phyloP scores from a whole-genome alignment of 441 rosid species.

The Monsonia emarginata region DNA sequence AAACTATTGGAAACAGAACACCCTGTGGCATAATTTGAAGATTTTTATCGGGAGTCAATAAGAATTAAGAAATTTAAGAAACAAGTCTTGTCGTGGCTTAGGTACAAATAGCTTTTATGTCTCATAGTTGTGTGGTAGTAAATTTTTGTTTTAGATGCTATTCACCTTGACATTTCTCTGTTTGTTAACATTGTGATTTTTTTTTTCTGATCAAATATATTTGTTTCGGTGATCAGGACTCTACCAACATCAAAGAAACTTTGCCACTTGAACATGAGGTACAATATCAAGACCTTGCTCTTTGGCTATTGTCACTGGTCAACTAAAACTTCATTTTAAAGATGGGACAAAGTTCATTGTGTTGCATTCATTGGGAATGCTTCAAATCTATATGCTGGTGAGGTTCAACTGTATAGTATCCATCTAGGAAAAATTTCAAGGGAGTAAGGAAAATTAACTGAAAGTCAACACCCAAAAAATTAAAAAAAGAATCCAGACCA shows the following conservation, averaged over 20 bases:
- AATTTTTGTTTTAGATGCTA: background rate
- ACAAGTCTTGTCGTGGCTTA: background rate
- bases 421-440: background rate
- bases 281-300: background rate
- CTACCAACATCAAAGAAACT: background rate
- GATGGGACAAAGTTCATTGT: background rate
- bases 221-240: background rate
- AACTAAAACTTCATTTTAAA: background rate
- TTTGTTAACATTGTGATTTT: background rate
- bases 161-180: background rate
- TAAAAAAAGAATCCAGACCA: background rate
- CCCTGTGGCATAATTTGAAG: background rate
- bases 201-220: background rate
- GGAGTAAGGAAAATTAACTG: background rate
- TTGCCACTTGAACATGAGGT: background rate
- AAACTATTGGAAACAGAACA: background rate
- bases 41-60: background rate
- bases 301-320: background rate
- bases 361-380: conserved; percentile 1
- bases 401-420: background rate
- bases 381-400: background rate
- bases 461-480: background rate
- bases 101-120: background rate
- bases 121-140: background rate
- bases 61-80: background rate